Percentiles rank a stretch among this genome's conserved stretches.
Evolutionary conservation across 108 stramenopile genomes (phyloP).

Genomic region (Nitzschia sp.): DNA sequence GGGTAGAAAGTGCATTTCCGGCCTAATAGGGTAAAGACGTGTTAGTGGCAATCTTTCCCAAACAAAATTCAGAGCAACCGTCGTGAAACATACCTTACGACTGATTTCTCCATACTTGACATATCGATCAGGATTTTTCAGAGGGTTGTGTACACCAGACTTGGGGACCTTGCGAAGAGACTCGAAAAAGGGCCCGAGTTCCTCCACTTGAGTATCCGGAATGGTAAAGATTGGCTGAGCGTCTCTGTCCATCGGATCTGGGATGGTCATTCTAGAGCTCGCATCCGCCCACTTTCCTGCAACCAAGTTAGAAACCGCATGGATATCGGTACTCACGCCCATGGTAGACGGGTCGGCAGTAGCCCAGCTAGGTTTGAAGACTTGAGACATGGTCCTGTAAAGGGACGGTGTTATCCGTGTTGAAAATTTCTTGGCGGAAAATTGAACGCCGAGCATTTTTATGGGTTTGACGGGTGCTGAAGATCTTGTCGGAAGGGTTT

Average conservation of each 20-base stretch:
- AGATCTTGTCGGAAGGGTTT: background rate
- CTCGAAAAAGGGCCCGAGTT: slow-evolving; percentile 80
- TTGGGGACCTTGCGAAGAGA: slow-evolving; percentile 78
- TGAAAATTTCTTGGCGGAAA: background rate
- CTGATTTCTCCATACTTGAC: slow-evolving; percentile 85
- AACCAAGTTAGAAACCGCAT: slow-evolving; percentile 73
- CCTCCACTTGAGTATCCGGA: slow-evolving; percentile 68
- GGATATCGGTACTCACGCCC: slow-evolving; percentile 53
- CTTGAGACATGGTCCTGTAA: slow-evolving; percentile 14
- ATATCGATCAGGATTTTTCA: slow-evolving; percentile 93
- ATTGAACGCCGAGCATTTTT: slow-evolving; percentile 1
- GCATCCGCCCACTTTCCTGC: slow-evolving; percentile 62
- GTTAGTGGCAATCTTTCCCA: background rate
- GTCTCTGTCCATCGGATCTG: slow-evolving; percentile 72
- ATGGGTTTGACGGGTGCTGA: background rate
- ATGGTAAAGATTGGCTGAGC: slow-evolving; percentile 71
- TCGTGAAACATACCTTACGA: slow-evolving; percentile 73
- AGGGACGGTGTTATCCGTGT: background rate
- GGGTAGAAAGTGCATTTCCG: slow-evolving; percentile 66
- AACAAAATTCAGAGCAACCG: background rate
- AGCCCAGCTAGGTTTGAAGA: slow-evolving; percentile 68
- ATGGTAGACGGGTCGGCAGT: slow-evolving; percentile 72
- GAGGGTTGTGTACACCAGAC: slow-evolving; percentile 80
- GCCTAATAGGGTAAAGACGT: slow-evolving; percentile 37
- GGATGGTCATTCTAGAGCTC: slow-evolving; percentile 51